These are phyloP conservation scores for Fusarium sacchari DNA, from an alignment of 2,329 filamentous ascomycete species.

Conservation along the genomic window DNA sequence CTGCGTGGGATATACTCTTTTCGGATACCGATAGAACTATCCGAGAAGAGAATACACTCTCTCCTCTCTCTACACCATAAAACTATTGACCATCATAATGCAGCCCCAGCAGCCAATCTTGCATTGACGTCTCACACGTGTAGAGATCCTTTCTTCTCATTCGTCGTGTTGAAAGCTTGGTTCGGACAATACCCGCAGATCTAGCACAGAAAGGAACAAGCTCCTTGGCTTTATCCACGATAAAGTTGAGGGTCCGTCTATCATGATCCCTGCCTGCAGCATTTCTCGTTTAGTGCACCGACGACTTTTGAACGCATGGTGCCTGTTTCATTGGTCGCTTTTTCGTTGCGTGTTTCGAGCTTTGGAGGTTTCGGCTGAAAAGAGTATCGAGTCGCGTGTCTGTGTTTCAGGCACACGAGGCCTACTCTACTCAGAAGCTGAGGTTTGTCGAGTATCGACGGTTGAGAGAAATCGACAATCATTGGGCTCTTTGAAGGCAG, in stretches of 20 bases:
- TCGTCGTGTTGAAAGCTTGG: constrained; percentile 11
- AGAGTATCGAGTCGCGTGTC: constrained; percentile 37
- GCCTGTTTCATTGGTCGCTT: constrained; percentile 21
- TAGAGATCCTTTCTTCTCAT: constrained; percentile 1
- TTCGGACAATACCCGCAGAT: constrained; percentile 15
- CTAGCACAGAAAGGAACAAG: constrained; percentile 17
- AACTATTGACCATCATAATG: background rate
- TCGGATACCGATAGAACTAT: background rate
- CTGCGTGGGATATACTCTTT: background rate
- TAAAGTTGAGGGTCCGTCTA: constrained; percentile 34
- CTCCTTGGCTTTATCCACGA: constrained; percentile 34
- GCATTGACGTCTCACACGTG: constrained; percentile 34
- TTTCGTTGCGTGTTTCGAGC: constrained; percentile 2
- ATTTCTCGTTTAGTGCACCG: constrained; percentile 18
- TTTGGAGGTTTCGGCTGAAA: background rate
- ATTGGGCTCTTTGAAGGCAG: background rate
- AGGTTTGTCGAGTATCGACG: background rate
- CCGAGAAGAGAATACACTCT: constrained; percentile 4
- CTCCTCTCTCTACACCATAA: background rate
- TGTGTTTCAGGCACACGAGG: background rate
- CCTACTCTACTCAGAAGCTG: background rate
- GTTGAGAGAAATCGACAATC: background rate
- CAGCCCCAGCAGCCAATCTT: constrained; percentile 41
- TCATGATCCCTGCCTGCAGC: constrained; percentile 2
- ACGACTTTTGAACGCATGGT: constrained; percentile 16